Evolutionary conservation across 176 grass and related monocot genomes (phyloP).

Genomic region (Saccharum officinarum): DNA sequence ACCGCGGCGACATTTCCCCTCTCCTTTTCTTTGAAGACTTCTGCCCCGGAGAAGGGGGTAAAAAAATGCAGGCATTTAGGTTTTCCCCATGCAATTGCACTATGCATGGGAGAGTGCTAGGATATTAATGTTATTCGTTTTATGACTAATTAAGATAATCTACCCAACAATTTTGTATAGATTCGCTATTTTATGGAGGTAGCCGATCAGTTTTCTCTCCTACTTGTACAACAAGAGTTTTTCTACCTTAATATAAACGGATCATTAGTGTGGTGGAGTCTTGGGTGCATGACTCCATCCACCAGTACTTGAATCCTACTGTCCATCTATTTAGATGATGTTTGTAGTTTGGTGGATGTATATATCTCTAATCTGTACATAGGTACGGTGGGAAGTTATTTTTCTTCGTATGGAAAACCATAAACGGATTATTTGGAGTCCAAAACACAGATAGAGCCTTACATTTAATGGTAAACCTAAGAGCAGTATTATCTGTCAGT

Average conservation of each 20-base stretch:
- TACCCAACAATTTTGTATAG: neutral
- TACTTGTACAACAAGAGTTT: neutral
- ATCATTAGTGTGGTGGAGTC: no score
- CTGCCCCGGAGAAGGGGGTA: no score
- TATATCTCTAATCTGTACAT: no score
- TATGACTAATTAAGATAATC: neutral
- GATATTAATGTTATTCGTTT: neutral
- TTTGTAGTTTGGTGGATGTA: no score
- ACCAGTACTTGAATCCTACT: no score
- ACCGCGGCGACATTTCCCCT: neutral
- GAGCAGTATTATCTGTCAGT: neutral
- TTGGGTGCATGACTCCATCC: no score
- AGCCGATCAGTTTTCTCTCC: neutral
- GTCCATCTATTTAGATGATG: no score
- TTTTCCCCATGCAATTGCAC: neutral
- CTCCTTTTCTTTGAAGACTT: no score
- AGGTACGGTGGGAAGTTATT: no score
- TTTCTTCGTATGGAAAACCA: neutral
- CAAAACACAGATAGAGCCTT: neutral
- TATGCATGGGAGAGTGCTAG: neutral
- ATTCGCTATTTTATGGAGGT: slow-evolving; percentile 36
- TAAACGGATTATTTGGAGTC: neutral
- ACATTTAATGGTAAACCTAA: neutral
- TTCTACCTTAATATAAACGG: neutral
- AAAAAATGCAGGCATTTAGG: no score